phyloP scores from a whole-genome alignment of 768 basidiomycete species.

The Phanerochaete carnosa region DNA sequence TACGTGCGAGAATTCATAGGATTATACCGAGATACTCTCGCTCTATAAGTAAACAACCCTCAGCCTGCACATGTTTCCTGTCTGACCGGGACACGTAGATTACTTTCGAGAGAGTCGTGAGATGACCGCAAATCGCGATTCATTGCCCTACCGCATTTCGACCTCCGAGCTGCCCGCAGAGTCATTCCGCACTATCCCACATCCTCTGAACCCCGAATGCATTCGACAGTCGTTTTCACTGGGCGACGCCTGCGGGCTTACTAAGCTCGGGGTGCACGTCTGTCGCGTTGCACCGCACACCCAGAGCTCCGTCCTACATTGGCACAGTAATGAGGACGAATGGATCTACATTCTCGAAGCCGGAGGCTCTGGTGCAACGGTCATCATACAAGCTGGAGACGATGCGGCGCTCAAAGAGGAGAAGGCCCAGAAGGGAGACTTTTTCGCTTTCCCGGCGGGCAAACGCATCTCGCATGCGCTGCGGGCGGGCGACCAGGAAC shows the following conservation, averaged over 20 bases:
- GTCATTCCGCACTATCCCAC: not conserved
- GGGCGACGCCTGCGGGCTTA: constrained; percentile 17
- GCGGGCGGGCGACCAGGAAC: constrained; percentile 15
- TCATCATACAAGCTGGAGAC: constrained; percentile 2
- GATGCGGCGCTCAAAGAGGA: constrained; percentile 14
- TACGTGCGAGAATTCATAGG: not conserved
- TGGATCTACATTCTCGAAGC: constrained; percentile 20
- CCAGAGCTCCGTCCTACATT: constrained; percentile 17
- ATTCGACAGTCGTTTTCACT: constrained; percentile 12
- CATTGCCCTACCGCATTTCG: not conserved
- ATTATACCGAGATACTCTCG: not conserved
- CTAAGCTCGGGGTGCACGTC: constrained; percentile 19
- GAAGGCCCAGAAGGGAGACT: constrained; percentile 19
- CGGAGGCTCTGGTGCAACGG: constrained; percentile 12
- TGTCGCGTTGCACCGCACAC: constrained; percentile 15
- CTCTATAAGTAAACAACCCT: not conserved
- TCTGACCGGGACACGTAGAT: not conserved
- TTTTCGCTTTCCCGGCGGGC: constrained; percentile 22
- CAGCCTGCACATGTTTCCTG: not conserved
- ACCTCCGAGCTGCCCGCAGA: not conserved
- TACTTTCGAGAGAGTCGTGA: not conserved
- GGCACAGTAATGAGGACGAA: constrained; percentile 21
- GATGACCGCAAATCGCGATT: not conserved
- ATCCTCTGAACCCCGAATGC: constrained; percentile 9
- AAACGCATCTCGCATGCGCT: constrained; percentile 16